Base-by-base conservation (phyloP, 2,329 filamentous ascomycete species). In the Paraconiothyrium sp. region DNA sequence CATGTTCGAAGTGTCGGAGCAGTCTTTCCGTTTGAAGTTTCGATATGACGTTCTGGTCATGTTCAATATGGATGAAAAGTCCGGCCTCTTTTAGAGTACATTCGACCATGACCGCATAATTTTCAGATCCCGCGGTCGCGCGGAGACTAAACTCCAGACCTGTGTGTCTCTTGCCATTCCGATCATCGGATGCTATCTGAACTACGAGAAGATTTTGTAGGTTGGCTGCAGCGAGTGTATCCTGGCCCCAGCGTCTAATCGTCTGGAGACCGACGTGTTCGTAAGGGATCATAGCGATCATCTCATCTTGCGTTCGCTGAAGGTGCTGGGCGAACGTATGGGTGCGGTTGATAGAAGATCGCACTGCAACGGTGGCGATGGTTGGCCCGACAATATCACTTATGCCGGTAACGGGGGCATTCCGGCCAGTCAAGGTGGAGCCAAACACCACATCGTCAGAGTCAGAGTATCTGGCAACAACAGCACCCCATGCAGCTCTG, bases 141-240 rank as follows among this genome's bases (percentile, higher is more conserved):
- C 43, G 37, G 4, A 43, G 34, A 14, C 57, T 43, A 8, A 52
- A 48, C 13, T 52, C 49, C 20, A 46, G 39, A 4, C 46, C 37
- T 13, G 35, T 48, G 35, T 58, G 39, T 22, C 48, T 52, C 27
- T 48, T 51, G 7, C 44, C 44, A n/a, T 30, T 47, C 49, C 41
- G 32, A 14, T 7, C 20, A 13, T 30, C 54, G 39, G 27, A 14
- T 46, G 50, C 69, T 4, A 69, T 67, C 49, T 87, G 84, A 27
- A 87, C 79, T 0, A 87, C 83, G 2, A 87, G 71, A 4, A 84
- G 82, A 0, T 82, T 85, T 2, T 81, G 79, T 41, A 86, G 77
- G 64, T 86, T 83, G 64, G 84, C 86, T 0, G 84, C 85, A 58
- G 84, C 79, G 5, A 82, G 77, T 7, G 83, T 81, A 60, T 86